These are phyloP conservation scores for Parathielavia hyrcaniae DNA, from an alignment of 495 filamentous ascomycete species.

Conservation along the genomic window DNA sequence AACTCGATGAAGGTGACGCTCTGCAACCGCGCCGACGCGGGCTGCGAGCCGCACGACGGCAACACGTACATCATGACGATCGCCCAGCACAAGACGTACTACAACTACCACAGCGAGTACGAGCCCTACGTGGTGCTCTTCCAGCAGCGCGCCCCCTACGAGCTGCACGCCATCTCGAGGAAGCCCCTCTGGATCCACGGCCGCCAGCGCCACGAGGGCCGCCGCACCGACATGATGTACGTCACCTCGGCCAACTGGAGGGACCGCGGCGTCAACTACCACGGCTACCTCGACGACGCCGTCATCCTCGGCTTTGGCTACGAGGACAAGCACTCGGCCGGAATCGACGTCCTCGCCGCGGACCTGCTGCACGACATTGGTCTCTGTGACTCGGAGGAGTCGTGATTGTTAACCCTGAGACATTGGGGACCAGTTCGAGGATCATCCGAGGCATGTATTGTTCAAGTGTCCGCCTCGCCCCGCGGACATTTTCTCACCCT, in stretches of 20 bases:
- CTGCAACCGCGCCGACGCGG: slow-evolving; percentile 42
- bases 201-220: slow-evolving; percentile 19
- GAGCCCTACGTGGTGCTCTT: slow-evolving; percentile 52
- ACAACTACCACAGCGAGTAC: slow-evolving; percentile 43
- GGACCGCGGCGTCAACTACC: slow-evolving; percentile 37
- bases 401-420: not conserved
- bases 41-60: slow-evolving; percentile 32
- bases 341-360: slow-evolving; percentile 43
- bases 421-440: too few species aligned
- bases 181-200: slow-evolving; percentile 50
- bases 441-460: too few species aligned
- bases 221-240: slow-evolving; percentile 45
- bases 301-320: slow-evolving; percentile 46
- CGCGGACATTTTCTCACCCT: too few species aligned
- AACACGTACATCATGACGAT: slow-evolving; percentile 50
- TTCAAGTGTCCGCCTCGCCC: too few species aligned
- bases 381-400: slow-evolving; percentile 25
- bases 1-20: slow-evolving; percentile 50
- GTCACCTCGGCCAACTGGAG: slow-evolving; percentile 51
- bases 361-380: slow-evolving; percentile 43
- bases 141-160: slow-evolving; percentile 41
- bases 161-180: slow-evolving; percentile 43
- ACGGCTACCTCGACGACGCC: slow-evolving; percentile 47
- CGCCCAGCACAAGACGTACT: slow-evolving; percentile 48
- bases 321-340: slow-evolving; percentile 41